These are phyloP conservation scores for Symbiotaphrina buchneri DNA, from an alignment of 495 filamentous ascomycete species.

Conservation along the genomic window DNA sequence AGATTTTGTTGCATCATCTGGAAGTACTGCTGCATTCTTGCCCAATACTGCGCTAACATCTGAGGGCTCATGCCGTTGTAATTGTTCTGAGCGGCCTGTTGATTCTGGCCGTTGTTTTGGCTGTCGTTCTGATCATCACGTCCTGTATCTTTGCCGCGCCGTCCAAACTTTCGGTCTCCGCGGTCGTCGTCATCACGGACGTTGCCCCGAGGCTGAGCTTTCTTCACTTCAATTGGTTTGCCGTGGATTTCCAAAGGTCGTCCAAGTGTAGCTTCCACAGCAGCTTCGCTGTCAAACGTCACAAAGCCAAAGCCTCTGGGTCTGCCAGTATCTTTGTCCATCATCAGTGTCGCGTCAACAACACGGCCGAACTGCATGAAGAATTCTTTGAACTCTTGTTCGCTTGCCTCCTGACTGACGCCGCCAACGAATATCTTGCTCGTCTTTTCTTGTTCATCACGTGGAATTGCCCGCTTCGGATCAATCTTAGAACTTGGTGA, in stretches of 20 bases:
- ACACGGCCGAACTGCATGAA: constrained; percentile 93
- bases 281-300: constrained; percentile 88
- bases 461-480: constrained; percentile 90
- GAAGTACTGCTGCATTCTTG: constrained; percentile 94
- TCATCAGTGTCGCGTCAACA: constrained; percentile 95
- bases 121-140: constrained; percentile 22
- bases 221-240: constrained; percentile 95
- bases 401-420: constrained; percentile 89
- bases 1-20: constrained; percentile 75
- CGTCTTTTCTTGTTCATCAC: constrained; percentile 93
- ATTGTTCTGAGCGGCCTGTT: constrained; percentile 17
- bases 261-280: constrained; percentile 71
- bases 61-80: constrained; percentile 60
- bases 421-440: constrained; percentile 97
- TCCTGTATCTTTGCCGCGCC: constrained; percentile 21
- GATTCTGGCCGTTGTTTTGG: constrained; percentile 16
- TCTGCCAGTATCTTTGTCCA: constrained; percentile 94
- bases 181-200: constrained; percentile 68
- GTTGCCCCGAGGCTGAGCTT: constrained; percentile 88
- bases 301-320: constrained; percentile 97
- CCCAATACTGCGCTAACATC: constrained; percentile 95
- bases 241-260: constrained; percentile 75
- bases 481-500: constrained; percentile 44
- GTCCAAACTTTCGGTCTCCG: constrained; percentile 30
- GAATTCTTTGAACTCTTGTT: constrained; percentile 87